phyloP scores from a whole-genome alignment of 352 stramenopile species.

The Phytophthora syringae region DNA sequence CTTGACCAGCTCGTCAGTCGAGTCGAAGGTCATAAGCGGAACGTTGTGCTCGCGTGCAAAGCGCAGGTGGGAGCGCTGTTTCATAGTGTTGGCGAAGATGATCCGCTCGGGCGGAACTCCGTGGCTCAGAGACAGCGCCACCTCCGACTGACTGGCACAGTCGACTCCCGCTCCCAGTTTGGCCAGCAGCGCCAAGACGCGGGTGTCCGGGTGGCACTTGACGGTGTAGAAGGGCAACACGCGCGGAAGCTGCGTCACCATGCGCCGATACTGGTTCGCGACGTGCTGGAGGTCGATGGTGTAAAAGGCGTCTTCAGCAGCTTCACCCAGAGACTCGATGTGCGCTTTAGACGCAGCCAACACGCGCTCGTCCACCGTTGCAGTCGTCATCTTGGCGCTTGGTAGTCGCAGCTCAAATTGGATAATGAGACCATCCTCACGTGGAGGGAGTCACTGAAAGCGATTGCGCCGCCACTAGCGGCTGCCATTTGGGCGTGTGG shows the following conservation, averaged over 20 bases:
- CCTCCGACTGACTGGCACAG: slow-evolving; percentile 86
- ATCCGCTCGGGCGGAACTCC: slow-evolving; percentile 66
- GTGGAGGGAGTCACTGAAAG: not conserved
- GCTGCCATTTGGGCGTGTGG: not conserved
- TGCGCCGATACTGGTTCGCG: slow-evolving; percentile 53
- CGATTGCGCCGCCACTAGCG: not conserved
- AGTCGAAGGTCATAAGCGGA: slow-evolving; percentile 88
- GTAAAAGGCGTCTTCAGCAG: slow-evolving; percentile 69
- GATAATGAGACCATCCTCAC: slow-evolving; percentile 2
- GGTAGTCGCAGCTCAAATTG: slow-evolving; percentile 7
- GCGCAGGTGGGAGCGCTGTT: slow-evolving; percentile 74
- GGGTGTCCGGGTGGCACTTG: slow-evolving; percentile 89
- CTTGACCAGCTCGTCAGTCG: slow-evolving; percentile 83
- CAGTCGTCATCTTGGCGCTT: slow-evolving; percentile 8
- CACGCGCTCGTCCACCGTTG: slow-evolving; percentile 11
- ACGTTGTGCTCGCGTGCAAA: slow-evolving; percentile 67
- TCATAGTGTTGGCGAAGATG: slow-evolving; percentile 93
- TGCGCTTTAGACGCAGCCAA: slow-evolving; percentile 30
- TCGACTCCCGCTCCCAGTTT: slow-evolving; percentile 78
- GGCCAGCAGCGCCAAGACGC: slow-evolving; percentile 55
- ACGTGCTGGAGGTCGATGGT: slow-evolving; percentile 61
- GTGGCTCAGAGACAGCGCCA: slow-evolving; percentile 66
- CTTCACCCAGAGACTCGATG: slow-evolving; percentile 31
- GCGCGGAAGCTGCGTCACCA: slow-evolving; percentile 53
- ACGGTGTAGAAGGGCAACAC: slow-evolving; percentile 90